Conservation (phyloP, 148 eudicot genomes). For the Diospyros lotus region DNA sequence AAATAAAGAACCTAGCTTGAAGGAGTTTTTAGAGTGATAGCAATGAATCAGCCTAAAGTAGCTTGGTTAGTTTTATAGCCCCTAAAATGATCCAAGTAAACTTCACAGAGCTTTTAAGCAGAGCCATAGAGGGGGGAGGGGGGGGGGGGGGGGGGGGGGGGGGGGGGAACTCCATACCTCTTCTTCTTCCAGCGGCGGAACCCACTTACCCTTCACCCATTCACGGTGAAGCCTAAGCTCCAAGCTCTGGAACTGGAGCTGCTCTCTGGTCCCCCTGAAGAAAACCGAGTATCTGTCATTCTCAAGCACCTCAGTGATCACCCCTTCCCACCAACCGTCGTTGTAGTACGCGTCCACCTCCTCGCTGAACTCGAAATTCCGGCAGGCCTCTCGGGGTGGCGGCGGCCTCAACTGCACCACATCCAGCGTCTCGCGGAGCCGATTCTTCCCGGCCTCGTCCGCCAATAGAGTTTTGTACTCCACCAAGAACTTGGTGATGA, state of each 20-base stretch:
- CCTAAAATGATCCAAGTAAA: no score
- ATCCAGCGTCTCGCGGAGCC: constrained; percentile 52
- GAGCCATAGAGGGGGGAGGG: no score
- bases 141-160: no score
- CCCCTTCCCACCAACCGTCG: constrained; percentile 98
- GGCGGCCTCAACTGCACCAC: constrained; percentile 67
- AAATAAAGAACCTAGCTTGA: no score
- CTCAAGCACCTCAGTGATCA: constrained; percentile 43
- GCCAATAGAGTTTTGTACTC: constrained; percentile 56
- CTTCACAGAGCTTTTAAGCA: no score
- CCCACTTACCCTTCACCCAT: constrained; percentile 66
- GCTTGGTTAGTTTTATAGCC: no score
- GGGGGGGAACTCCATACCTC: no score
- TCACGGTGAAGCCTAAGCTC: constrained; percentile 73
- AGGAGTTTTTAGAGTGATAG: no score
- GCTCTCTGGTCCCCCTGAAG: constrained; percentile 61
- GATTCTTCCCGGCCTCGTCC: constrained; percentile 31
- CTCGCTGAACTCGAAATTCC: constrained; percentile 42
- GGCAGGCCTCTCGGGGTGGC: constrained; percentile 43
- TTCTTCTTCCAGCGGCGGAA: constrained; percentile 52
- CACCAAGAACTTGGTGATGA: constrained; percentile 34
- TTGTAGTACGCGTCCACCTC: constrained; percentile 69
- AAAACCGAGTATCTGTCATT: constrained; percentile 43
- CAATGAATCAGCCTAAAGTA: no score
- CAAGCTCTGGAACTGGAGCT: constrained; percentile 33